Evolutionary conservation across 805 yeast genomes (phyloP).

Genomic region (Hanseniaspora lachancei): DNA sequence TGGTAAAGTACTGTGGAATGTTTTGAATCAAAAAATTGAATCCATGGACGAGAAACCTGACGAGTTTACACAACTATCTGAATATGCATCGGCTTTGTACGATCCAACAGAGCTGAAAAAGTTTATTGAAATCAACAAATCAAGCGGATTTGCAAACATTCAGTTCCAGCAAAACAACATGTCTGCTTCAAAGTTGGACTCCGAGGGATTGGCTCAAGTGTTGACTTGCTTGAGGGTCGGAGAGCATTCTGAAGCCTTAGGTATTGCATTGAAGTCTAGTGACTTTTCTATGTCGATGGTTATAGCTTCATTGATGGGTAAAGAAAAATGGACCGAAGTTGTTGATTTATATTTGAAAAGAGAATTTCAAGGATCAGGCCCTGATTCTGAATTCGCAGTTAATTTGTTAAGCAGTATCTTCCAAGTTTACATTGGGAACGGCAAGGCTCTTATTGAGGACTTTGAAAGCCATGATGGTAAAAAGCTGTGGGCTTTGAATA

Average conservation of each 20-base stretch:
- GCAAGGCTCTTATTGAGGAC: slow-evolving; percentile 39
- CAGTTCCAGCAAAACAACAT: slow-evolving; percentile 16
- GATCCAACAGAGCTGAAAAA: slow-evolving; percentile 23
- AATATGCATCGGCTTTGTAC: slow-evolving; percentile 26
- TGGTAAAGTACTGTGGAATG: slow-evolving; percentile 19
- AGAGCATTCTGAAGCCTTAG: slow-evolving; percentile 51
- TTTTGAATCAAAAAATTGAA: slow-evolving; percentile 20
- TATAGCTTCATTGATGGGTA: slow-evolving; percentile 53
- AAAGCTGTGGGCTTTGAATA: slow-evolving; percentile 36
- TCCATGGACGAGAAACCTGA: not conserved
- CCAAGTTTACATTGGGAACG: slow-evolving; percentile 52
- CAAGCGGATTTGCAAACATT: slow-evolving; percentile 15
- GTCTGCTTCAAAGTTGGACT: slow-evolving; percentile 33
- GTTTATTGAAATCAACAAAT: slow-evolving; percentile 13
- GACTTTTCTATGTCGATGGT: slow-evolving; percentile 72
- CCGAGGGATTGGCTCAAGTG: slow-evolving; percentile 22
- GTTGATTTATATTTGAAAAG: slow-evolving; percentile 42
- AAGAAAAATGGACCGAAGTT: slow-evolving; percentile 44
- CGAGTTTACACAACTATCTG: slow-evolving; percentile 9
- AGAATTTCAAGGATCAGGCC: slow-evolving; percentile 34
- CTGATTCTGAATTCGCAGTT: slow-evolving; percentile 24
- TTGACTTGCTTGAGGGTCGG: slow-evolving; percentile 43
- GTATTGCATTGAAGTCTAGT: slow-evolving; percentile 44
- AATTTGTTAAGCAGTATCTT: slow-evolving; percentile 42
- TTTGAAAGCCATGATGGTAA: slow-evolving; percentile 31